Conservation (phyloP, 1,284 basidiomycete genomes). For the Heliocybe sulcata region DNA sequence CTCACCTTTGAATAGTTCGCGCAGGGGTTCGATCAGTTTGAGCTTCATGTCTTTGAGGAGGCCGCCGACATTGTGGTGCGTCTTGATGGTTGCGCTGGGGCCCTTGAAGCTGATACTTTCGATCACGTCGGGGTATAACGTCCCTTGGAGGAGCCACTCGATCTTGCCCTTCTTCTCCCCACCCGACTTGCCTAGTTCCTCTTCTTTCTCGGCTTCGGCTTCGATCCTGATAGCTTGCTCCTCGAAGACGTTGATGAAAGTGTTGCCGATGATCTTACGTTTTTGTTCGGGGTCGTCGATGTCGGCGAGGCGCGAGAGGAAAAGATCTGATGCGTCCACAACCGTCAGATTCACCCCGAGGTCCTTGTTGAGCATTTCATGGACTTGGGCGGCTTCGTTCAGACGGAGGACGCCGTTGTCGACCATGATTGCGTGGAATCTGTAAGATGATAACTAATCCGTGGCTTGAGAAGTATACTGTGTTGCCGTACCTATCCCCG, state of each 20-base stretch:
- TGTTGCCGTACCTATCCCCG: slow-evolving; percentile 68
- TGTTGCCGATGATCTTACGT: slow-evolving; percentile 98
- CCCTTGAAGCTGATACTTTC: slow-evolving; percentile 99
- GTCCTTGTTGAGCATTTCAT: slow-evolving; percentile 90
- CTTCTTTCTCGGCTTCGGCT: slow-evolving; percentile 67
- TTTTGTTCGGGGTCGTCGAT: slow-evolving; percentile 97
- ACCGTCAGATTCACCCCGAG: slow-evolving; percentile 97
- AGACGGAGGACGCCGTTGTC: slow-evolving; percentile 96
- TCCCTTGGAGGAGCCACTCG: slow-evolving; percentile 98
- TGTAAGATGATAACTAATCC: slow-evolving; percentile 20
- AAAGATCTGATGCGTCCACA: slow-evolving; percentile 92
- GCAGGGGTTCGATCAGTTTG: slow-evolving; percentile 95
- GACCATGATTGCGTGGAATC: slow-evolving; percentile 99
- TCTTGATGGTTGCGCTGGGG: slow-evolving; percentile 98
- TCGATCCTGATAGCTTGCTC: slow-evolving; percentile 90
- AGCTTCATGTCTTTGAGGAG: slow-evolving; percentile 97
- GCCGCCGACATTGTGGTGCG: slow-evolving; percentile 98
- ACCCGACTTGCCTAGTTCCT: slow-evolving; percentile 53
- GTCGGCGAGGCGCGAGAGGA: slow-evolving; percentile 84
- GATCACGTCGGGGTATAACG: slow-evolving; percentile 98
- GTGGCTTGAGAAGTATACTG: neutral
- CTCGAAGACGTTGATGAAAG: slow-evolving; percentile 98
- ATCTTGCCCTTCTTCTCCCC: slow-evolving; percentile 85
- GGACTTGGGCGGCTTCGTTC: slow-evolving; percentile 91
- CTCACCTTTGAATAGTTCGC: slow-evolving; percentile 96